Percentiles rank a stretch among this genome's conserved stretches.
Conservation (phyloP, 169 alveolate species). For the Eimeria sp. region DNA sequence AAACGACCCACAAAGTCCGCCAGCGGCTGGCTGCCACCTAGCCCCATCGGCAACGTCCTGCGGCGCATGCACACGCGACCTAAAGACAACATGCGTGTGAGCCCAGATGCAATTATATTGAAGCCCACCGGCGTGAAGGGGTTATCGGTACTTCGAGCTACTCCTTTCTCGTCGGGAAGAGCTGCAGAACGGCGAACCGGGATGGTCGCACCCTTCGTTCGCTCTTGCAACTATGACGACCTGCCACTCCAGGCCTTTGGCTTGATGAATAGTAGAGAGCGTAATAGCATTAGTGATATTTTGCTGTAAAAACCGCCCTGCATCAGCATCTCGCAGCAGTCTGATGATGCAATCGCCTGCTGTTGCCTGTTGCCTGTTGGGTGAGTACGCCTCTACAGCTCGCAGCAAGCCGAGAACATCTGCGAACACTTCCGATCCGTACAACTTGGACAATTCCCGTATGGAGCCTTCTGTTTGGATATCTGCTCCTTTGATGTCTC, state of each 20-base stretch:
- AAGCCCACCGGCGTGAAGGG: background rate
- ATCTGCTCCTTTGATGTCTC: background rate
- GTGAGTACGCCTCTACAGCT: constrained; percentile 83
- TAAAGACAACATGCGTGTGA: background rate
- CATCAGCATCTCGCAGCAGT: constrained; percentile 83
- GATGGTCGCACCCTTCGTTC: constrained; percentile 64
- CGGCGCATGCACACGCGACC: background rate
- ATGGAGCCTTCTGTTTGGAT: constrained; percentile 13
- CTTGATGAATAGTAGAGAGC: constrained; percentile 91
- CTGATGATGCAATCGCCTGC: constrained; percentile 85
- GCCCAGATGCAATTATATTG: background rate
- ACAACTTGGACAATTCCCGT: background rate
- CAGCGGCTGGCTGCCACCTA: constrained; percentile 68
- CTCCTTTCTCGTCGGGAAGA: background rate
- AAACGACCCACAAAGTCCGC: constrained; percentile 64
- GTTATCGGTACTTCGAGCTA: background rate
- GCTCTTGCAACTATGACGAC: constrained; percentile 89
- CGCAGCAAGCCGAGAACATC: constrained; percentile 78
- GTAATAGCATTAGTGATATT: constrained; percentile 85
- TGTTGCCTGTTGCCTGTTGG: constrained; percentile 84
- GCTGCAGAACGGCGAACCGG: background rate
- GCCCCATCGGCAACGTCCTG: constrained; percentile 78
- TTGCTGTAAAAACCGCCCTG: constrained; percentile 76
- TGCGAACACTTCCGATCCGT: constrained; percentile 55
- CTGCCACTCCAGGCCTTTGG: constrained; percentile 93